phyloP scores from a whole-genome alignment of 2,329 filamentous ascomycete species.

The Alternaria solani region DNA sequence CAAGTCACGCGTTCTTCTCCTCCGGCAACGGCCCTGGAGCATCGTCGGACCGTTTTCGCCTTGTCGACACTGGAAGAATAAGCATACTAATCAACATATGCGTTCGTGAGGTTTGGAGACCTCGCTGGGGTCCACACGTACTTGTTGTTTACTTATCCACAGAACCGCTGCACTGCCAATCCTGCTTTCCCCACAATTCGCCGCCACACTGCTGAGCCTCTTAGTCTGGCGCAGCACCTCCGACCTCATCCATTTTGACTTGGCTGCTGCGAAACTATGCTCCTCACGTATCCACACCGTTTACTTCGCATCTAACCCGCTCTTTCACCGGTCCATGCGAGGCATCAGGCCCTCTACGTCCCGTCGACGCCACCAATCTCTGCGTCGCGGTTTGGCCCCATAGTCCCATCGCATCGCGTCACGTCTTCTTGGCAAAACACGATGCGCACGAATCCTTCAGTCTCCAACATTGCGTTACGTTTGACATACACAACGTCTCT shows the following conservation, averaged over 20 bases:
- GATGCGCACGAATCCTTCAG: not conserved
- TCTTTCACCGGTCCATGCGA: not conserved
- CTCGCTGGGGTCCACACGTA: not conserved
- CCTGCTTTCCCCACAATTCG: constrained; percentile 11
- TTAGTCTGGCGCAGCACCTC: not conserved
- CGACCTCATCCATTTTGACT: constrained; percentile 5
- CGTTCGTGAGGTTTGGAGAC: not conserved
- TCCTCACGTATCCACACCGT: not conserved
- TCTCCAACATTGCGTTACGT: not conserved
- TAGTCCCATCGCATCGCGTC: not conserved
- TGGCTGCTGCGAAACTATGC: not conserved
- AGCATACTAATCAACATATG: not conserved
- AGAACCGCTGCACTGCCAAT: not conserved
- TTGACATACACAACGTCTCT: not conserved
- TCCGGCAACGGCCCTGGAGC: constrained; percentile 12
- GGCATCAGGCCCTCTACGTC: not conserved
- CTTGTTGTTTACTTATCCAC: not conserved
- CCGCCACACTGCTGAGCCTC: not conserved
- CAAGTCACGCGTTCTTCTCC: constrained; percentile 14
- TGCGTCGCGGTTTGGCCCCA: not conserved
- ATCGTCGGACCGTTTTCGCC: constrained; percentile 1
- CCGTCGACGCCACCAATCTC: not conserved
- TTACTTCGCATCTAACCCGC: not conserved
- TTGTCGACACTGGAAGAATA: not conserved
- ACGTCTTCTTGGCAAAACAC: not conserved